phyloP scores from a whole-genome alignment of 306 rosid species.

The Begonia fuchsioides region DNA sequence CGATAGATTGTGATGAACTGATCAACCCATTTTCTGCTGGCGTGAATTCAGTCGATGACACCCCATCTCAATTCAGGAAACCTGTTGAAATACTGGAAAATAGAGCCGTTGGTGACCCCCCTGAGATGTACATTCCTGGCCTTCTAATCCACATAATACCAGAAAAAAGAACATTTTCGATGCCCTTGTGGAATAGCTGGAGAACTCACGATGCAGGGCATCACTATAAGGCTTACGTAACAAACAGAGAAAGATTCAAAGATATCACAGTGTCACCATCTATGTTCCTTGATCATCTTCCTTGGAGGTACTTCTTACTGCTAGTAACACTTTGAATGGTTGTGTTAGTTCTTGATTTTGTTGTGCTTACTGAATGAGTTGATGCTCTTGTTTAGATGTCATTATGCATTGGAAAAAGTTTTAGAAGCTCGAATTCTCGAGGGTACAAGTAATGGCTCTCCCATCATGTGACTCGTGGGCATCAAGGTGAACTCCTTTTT shows the following conservation, averaged over 20 bases:
- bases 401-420: slow-evolving; percentile 35
- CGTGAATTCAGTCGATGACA: slow-evolving; percentile 18
- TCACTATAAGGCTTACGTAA: slow-evolving; percentile 50
- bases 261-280: slow-evolving; percentile 75
- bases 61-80: slow-evolving; percentile 45
- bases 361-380: slow-evolving; percentile 10
- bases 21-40: slow-evolving; percentile 27
- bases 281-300: slow-evolving; percentile 97
- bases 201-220: slow-evolving; percentile 19
- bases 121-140: slow-evolving; percentile 80
- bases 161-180: slow-evolving; percentile 20
- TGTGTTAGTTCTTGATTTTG: background rate
- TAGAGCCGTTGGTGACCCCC: slow-evolving; percentile 30
- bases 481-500: background rate
- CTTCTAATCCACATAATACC: slow-evolving; percentile 54
- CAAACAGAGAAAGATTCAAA: slow-evolving; percentile 58
- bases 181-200: slow-evolving; percentile 18
- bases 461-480: slow-evolving; percentile 10
- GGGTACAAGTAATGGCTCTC: slow-evolving; percentile 14
- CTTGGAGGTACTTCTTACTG: slow-evolving; percentile 63
- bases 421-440: slow-evolving; percentile 22
- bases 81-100: slow-evolving; percentile 41
- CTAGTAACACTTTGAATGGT: too few species aligned
- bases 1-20: slow-evolving; percentile 20
- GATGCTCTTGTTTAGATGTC: slow-evolving; percentile 38